Base-by-base conservation (phyloP, 1,139 yeast species). In the Taphrina deformans region DNA sequence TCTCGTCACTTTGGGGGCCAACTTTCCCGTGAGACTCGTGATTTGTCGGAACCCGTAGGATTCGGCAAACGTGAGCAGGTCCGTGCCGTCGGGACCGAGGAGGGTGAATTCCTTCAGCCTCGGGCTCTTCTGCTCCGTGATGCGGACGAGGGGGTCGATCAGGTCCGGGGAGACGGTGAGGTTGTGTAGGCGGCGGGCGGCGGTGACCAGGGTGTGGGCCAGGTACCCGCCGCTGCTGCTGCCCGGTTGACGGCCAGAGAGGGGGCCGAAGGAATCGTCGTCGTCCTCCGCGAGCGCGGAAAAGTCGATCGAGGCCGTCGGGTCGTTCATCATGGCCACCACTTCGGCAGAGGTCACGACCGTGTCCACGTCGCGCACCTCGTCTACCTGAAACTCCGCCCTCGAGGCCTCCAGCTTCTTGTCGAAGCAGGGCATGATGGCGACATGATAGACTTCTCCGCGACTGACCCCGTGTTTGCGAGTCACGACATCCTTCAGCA, bases 341-440 rank as follows among this genome's bases (percentile, higher is more conserved):
- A 93, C 77, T 74, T 93, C 99, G 70, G 85, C 86, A 12, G 98
- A 92, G 0, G 99, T 93, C 45, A 93, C 82, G 1, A 93, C 99
- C 77, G 97, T 89, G 75, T 93, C 97, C 7, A 93, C 98, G 71
- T 90, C 97, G 9, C 79, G 77, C 14, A 71, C 73, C 1, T 72
- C 74, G 18, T 74, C 78, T 0, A 72, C 73, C 23, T 75, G 76
- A 67, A 78, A 75, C 70, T 90, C 97, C 0, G 89, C 87, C 67
- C 98, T 79, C 1, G 97, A 92, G 44, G 97, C 95, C 76, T 93
- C 99, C 46, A 93, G 80, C 75, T 93, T 93, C 77, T 93, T 93
- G 75, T 93, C 99, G 74, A 93, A 93, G 72, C 98, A 93, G 0
- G 99, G 98, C 98, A 93, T 92, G 31, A 93, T 80, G 14, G 95